Base-by-base conservation (phyloP, 2,329 filamentous ascomycete genomes). In the Massarina eburnea region DNA sequence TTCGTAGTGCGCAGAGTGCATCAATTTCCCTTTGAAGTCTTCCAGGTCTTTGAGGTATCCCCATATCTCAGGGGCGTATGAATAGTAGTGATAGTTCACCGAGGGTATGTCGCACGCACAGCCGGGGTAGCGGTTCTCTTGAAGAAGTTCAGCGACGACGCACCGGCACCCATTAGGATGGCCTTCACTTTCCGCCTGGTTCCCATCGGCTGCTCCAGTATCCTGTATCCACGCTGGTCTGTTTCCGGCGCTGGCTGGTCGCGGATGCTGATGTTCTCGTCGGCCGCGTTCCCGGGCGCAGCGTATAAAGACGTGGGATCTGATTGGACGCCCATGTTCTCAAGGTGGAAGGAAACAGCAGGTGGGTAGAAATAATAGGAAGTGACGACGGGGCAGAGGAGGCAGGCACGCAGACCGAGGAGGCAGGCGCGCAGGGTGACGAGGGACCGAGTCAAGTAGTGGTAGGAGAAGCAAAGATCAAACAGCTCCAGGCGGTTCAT, bases 21-120 rank as follows among this genome's bases (percentile, higher is more conserved):
- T 70, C 7, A 76, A 49, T 51, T 73, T 72, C 15, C 73, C 72
- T 44, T 68, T 64, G 62, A 71, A 75, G 18, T 61, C 57, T 5
- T 68, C 45, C 20, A 74, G 39, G 1, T 58, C 61, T 51, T 77
- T 76, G 48, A 78, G 67, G 45, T 80, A 79, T 15, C 65, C 57
- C 64, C 73, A 74, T 10, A 80, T 80, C 56, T 80, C 76, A 1
- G 71, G 67, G 0, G 72, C 69, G 22, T 71, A 71, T 2, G 73
- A 74, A 55, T 77, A 79, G 56, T 54, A 55, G 35, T 61, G 75
- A 35, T 62, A 59, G 30, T 58, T 60, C 34, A 55, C 55, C 8
- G 57, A 59, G 2, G 59, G 55, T 6, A 59, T 55, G 20, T 60
- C 56, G 36, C 59, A 73, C 21, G 71, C 63, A 57, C 73, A 72